Conservation (phyloP, 805 yeast species). For the Wickerhamomyces canadensis region DNA sequence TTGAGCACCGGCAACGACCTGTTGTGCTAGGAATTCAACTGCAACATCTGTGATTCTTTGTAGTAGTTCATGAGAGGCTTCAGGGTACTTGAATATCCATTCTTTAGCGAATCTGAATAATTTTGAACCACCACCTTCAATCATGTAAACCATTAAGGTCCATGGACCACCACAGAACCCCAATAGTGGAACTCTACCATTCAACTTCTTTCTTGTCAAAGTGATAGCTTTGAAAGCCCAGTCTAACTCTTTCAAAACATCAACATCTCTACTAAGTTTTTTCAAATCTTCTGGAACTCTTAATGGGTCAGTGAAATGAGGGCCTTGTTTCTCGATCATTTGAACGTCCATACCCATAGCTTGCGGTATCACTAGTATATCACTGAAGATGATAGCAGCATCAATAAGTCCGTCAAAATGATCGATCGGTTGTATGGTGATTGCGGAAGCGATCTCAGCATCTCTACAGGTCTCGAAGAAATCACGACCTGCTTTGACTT, state of each 20-base stretch:
- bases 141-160: slow-evolving; percentile 95
- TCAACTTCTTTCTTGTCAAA: slow-evolving; percentile 75
- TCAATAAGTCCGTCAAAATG: slow-evolving; percentile 87
- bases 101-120: slow-evolving; percentile 86
- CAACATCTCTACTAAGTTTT: slow-evolving; percentile 56
- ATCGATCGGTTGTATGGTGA: slow-evolving; percentile 92
- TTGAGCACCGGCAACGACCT: slow-evolving; percentile 97
- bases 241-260: slow-evolving; percentile 69
- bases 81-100: slow-evolving; percentile 82
- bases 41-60: slow-evolving; percentile 83
- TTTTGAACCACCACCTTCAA: slow-evolving; percentile 95
- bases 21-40: slow-evolving; percentile 87
- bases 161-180: slow-evolving; percentile 99
- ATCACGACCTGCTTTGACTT: slow-evolving; percentile 78
- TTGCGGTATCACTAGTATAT: slow-evolving; percentile 93
- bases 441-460: slow-evolving; percentile 88
- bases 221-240: slow-evolving; percentile 97
- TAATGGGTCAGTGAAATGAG: slow-evolving; percentile 85
- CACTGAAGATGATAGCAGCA: slow-evolving; percentile 96
- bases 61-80: slow-evolving; percentile 62
- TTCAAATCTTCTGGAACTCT: slow-evolving; percentile 65
- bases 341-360: slow-evolving; percentile 96
- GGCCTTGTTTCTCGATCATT: slow-evolving; percentile 94
- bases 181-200: slow-evolving; percentile 88
- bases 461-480: slow-evolving; percentile 95